Percentiles rank a stretch among this genome's conserved stretches.
phyloP scores from a whole-genome alignment of 148 eudicot genomes.

The Persicaria tinctoria region DNA sequence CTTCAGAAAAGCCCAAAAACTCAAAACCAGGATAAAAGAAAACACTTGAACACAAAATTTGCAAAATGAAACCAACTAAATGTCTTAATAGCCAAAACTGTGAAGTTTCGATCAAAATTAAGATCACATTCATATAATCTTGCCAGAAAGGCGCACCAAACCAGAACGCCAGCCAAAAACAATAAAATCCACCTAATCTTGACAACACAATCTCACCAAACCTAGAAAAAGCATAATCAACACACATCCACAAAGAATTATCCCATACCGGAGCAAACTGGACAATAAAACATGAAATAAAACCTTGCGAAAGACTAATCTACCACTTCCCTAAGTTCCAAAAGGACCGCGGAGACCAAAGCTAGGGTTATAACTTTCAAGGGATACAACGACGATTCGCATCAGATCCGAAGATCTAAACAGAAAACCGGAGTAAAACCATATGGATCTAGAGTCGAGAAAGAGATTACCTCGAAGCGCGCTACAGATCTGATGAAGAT shows the following conservation, averaged over 20 bases:
- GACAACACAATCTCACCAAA: background rate
- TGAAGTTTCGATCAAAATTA: background rate
- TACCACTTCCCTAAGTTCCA: background rate
- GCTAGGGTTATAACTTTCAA: background rate
- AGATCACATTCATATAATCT: background rate
- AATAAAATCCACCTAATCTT: background rate
- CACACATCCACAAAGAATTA: background rate
- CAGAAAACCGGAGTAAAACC: background rate
- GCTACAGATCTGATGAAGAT: slow-evolving; percentile 1
- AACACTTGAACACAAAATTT: background rate
- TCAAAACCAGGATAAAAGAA: background rate
- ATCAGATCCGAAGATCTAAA: slow-evolving; percentile 7
- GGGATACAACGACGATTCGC: background rate
- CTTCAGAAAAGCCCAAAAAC: background rate
- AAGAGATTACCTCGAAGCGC: background rate
- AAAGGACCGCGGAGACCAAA: background rate
- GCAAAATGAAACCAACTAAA: background rate
- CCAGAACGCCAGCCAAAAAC: background rate
- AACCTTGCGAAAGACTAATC: background rate
- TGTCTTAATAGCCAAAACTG: no score
- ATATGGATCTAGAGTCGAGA: background rate
- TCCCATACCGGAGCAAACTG: background rate
- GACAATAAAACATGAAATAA: background rate
- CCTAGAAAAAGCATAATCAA: background rate
- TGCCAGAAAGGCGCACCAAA: background rate